Evolutionary conservation across 257 asterid genomes (phyloP).

Genomic region (Plantago elongata): DNA sequence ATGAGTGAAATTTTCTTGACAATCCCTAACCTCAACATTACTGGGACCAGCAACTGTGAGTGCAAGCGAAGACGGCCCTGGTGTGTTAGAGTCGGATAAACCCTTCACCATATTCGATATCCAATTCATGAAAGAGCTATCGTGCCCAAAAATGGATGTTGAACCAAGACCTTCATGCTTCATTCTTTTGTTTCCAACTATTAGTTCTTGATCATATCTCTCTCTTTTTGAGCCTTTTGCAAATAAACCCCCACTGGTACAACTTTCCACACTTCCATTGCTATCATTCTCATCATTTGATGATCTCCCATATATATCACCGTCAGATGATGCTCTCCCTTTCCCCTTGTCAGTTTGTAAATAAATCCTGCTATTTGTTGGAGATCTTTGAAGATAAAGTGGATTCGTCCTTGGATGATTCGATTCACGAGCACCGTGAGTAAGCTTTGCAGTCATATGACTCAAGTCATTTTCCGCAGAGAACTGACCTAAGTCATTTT

Average conservation of each 20-base stretch:
- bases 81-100: constrained; percentile 30
- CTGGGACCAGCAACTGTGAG: constrained; percentile 25
- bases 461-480: constrained; percentile 34
- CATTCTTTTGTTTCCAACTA: constrained; percentile 43
- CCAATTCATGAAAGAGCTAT: constrained; percentile 69
- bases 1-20: constrained; percentile 20
- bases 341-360: constrained; percentile 39
- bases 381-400: constrained; percentile 28
- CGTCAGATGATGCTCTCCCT: constrained; percentile 41
- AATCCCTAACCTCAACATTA: constrained; percentile 19
- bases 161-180: constrained; percentile 34
- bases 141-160: constrained; percentile 21
- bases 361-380: constrained; percentile 22
- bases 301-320: constrained; percentile 23
- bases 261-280: constrained; percentile 59
- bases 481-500: constrained; percentile 27
- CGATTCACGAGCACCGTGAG: constrained; percentile 15
- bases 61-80: constrained; percentile 23
- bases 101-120: constrained; percentile 76
- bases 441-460: constrained; percentile 6
- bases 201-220: constrained; percentile 20
- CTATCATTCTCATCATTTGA: constrained; percentile 25
- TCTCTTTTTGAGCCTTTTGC: constrained; percentile 34
- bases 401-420: constrained; percentile 15
- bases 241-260: constrained; percentile 45